phyloP scores from a whole-genome alignment of 1,284 basidiomycete species.

The Ganoderma leucocontextum region DNA sequence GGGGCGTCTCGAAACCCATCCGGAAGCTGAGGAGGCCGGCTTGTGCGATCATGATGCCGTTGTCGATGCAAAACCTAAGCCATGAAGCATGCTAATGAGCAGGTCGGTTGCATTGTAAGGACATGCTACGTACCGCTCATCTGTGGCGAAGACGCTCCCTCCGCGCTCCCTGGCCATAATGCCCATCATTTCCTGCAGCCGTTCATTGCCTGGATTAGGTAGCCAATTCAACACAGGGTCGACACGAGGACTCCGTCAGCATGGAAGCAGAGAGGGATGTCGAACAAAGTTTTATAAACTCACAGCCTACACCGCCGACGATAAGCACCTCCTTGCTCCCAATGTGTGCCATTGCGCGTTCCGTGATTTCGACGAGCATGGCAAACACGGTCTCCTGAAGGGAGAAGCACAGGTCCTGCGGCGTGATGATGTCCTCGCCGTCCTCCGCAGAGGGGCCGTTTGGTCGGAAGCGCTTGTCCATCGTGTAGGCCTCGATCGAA shows the following conservation, averaged over 20 bases:
- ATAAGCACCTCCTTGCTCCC: constrained; percentile 96
- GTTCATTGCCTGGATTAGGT: constrained; percentile 74
- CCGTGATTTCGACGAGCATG: constrained; percentile 99
- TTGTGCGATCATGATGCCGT: constrained; percentile 99
- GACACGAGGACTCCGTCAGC: neutral
- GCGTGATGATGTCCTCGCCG: constrained; percentile 82
- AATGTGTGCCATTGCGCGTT: constrained; percentile 99
- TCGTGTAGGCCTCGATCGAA: constrained; percentile 88
- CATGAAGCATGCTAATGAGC: constrained; percentile 13
- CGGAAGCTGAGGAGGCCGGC: constrained; percentile 92
- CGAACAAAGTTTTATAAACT: constrained; percentile 45
- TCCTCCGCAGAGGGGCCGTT: constrained; percentile 48
- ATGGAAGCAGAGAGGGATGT: constrained; percentile 7
- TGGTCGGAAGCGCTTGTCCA: constrained; percentile 76
- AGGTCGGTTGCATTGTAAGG: constrained; percentile 15
- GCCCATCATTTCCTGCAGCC: constrained; percentile 98
- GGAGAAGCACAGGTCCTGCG: constrained; percentile 96
- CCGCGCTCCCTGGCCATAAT: constrained; percentile 93
- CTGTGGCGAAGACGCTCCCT: constrained; percentile 94
- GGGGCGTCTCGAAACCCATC: constrained; percentile 88
- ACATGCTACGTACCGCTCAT: constrained; percentile 77
- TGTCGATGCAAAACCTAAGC: constrained; percentile 97
- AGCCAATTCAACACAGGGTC: constrained; percentile 3
- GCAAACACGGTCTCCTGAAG: constrained; percentile 98
- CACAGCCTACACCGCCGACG: constrained; percentile 98